Evolutionary conservation across 1,284 basidiomycete genomes (phyloP), one percentile per base, ranked within the genome.

Genomic region (Phaffia rhodozyma): DNA sequence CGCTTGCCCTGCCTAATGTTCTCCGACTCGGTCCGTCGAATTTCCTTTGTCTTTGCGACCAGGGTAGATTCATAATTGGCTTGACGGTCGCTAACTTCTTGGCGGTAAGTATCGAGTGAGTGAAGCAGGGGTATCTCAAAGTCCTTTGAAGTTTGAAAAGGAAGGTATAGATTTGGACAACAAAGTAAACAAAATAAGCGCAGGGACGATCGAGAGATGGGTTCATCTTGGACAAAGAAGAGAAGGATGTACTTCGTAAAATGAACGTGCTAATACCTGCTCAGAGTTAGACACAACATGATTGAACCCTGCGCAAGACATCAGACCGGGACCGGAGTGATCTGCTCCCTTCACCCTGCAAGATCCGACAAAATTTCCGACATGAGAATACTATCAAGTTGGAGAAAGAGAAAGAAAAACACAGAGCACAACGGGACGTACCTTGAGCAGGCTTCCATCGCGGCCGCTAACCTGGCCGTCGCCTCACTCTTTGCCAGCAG

Each of bases 81-180:
- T 54, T 63, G 62, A 75, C 84, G 68, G 71, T 89, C 87, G 61
- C 83, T 80, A 30, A 90, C 85, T 60, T 85, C 81, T 21, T 79
- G 79, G 61, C 83, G 82, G 76, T 96, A 96, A 13, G 82, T 82
- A 59, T 93, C 89, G 62, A 94, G 76, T 67, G 89, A 86, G 72
- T 89, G 85, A 48, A 87, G 82, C 57, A 96, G 76, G 0, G 92
- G 92, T 70, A 86, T 87, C 77, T 94, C 91, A 67, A 96, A 91
- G 62, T 86, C 84, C 86, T 89, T 47, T 53, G 51, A 48, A 49
- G 27, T 57, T 27, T 7, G 25, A 55, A 53, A 51, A 59, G 67
- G 29, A 52, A 62, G n/a, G 21, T 30, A 18, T 23, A 23, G 21
- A 47, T 47, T 23, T 47, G 50, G 50, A 13, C 43, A 60, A 64